Evolutionary conservation across 2,329 filamentous ascomycete species (phyloP).

Genomic region (Dactylella cylindrospora): DNA sequence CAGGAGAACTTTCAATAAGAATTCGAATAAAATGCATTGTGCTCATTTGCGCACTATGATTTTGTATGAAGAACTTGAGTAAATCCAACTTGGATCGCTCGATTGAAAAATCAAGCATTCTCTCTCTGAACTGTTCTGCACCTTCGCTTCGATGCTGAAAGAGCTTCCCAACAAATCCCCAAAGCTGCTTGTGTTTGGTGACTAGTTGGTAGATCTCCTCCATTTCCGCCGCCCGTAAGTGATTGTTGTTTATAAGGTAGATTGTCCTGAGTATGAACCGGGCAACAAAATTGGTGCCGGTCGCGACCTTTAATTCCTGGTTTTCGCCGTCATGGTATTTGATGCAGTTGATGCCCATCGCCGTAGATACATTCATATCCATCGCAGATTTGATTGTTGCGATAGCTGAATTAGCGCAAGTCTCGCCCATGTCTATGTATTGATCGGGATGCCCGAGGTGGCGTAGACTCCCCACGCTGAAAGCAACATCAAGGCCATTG

Average conservation of each 20-base stretch:
- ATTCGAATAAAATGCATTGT: too few relatives aligned
- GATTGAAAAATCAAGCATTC: background rate
- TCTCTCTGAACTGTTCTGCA: conserved; percentile 1
- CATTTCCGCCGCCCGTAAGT: background rate
- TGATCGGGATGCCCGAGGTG: too few relatives aligned
- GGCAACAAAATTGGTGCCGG: background rate
- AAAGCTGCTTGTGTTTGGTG: background rate
- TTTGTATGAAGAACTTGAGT: background rate
- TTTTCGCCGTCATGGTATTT: too few relatives aligned
- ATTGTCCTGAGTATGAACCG: background rate
- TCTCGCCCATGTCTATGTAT: too few relatives aligned
- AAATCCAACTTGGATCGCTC: background rate
- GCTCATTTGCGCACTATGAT: too few relatives aligned
- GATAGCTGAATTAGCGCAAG: too few relatives aligned
- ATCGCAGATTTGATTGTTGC: too few relatives aligned
- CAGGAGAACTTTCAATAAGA: background rate
- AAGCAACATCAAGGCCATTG: too few relatives aligned
- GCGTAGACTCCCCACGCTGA: too few relatives aligned
- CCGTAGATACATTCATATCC: too few relatives aligned
- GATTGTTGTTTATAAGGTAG: conserved; percentile 8
- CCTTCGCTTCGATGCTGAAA: background rate
- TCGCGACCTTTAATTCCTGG: background rate
- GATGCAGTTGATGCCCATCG: too few relatives aligned
- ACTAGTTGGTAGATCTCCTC: background rate
- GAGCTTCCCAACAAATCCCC: background rate